phyloP scores from a whole-genome alignment of 257 asterid genomes.

The Solanum acaule region DNA sequence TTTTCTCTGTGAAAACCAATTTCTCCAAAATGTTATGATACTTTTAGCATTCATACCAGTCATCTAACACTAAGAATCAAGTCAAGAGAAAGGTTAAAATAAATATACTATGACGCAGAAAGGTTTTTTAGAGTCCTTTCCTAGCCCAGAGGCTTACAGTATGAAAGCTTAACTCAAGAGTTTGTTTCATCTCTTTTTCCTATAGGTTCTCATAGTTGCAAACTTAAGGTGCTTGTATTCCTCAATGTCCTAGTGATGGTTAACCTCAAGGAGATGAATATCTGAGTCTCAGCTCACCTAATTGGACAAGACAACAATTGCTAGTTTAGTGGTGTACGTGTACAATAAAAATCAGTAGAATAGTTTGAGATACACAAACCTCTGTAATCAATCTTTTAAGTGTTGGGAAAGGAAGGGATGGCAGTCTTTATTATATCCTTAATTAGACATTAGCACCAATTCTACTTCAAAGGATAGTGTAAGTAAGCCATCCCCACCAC shows the following conservation, averaged over 20 bases:
- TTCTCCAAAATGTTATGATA: neutral
- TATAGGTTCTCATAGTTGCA: neutral
- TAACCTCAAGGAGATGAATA: neutral
- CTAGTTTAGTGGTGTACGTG: neutral
- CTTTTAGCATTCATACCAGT: neutral
- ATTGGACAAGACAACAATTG: neutral
- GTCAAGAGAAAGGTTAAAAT: neutral
- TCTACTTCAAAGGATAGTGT: neutral
- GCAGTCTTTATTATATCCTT: neutral
- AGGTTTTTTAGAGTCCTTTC: neutral
- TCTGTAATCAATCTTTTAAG: neutral
- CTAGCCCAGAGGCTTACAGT: neutral
- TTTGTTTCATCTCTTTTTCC: neutral
- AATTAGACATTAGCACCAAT: neutral
- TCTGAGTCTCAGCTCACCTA: neutral
- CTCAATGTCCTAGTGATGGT: neutral
- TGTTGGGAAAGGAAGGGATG: neutral
- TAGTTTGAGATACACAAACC: neutral
- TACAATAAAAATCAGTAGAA: neutral
- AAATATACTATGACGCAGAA: neutral
- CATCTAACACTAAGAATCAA: neutral
- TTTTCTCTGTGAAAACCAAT: neutral
- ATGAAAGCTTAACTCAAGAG: neutral
- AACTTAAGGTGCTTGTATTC: neutral
- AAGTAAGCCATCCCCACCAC: neutral